Evolutionary conservation across 2,329 filamentous ascomycete species (phyloP).

Genomic region (Verticillium nonalfalfae): DNA sequence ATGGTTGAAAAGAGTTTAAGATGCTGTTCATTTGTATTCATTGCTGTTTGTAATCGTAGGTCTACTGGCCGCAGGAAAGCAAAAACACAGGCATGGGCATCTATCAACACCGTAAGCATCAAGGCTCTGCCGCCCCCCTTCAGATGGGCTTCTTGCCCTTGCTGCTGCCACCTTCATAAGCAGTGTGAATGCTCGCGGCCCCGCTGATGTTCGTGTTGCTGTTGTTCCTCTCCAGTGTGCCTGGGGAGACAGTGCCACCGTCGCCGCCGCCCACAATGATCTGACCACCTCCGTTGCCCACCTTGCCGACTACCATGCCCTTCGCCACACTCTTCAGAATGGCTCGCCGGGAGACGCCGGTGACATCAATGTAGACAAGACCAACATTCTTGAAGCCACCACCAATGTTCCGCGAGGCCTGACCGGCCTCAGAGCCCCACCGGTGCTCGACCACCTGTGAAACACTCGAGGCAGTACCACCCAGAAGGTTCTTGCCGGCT

Average conservation of each 20-base stretch:
- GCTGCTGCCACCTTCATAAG: constrained; percentile 13
- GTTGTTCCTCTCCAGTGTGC: constrained; percentile 15
- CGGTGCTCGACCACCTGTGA: constrained; percentile 82
- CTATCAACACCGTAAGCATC: neutral
- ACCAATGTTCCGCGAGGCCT: constrained; percentile 67
- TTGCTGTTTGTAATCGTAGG: neutral
- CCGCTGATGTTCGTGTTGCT: constrained; percentile 13
- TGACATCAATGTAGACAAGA: constrained; percentile 93
- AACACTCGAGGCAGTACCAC: constrained; percentile 69
- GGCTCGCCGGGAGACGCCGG: constrained; percentile 82
- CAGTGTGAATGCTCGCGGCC: constrained; percentile 19
- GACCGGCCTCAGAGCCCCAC: constrained; percentile 80
- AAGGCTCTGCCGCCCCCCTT: neutral
- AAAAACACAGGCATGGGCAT: neutral
- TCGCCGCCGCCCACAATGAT: constrained; percentile 65
- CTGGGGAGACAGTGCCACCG: constrained; percentile 16
- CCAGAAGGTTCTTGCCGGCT: constrained; percentile 71
- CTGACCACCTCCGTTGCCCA: constrained; percentile 66
- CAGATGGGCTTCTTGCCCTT: constrained; percentile 23
- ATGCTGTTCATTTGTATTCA: neutral
- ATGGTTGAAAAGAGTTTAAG: neutral
- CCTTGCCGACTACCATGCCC: constrained; percentile 85
- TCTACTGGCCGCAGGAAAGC: neutral
- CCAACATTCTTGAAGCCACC: constrained; percentile 94
- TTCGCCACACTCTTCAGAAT: constrained; percentile 94